These are phyloP conservation scores for Taiozyma sp. DNA, from an alignment of 1,139 yeast genomes.

Conservation along the genomic window DNA sequence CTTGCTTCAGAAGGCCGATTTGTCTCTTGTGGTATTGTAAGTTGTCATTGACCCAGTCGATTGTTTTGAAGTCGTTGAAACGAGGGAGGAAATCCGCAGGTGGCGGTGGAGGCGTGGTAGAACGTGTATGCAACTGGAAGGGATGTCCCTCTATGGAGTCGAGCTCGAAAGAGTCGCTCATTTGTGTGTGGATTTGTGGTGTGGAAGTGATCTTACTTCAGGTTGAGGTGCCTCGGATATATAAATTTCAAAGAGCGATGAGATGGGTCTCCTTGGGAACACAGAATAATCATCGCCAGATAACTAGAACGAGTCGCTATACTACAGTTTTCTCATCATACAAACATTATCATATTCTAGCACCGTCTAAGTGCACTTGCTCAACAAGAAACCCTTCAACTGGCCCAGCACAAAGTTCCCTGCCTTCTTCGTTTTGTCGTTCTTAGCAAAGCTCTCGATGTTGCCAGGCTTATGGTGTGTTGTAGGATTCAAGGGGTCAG, in stretches of 20 bases:
- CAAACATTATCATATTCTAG: not conserved
- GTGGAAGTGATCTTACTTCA: too few species aligned
- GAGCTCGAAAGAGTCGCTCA: not conserved
- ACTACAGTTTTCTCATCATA: not conserved
- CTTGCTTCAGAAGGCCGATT: constrained; percentile 2
- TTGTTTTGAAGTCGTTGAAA: constrained; percentile 60
- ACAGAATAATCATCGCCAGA: too few species aligned
- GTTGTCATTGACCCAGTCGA: constrained; percentile 83
- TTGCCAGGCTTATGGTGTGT: constrained; percentile 9
- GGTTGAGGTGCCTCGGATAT: not conserved
- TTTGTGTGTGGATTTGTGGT: not conserved
- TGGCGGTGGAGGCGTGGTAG: constrained; percentile 3
- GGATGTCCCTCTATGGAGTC: not conserved
- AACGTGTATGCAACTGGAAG: not conserved
- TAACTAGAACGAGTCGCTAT: not conserved
- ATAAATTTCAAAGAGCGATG: not conserved
- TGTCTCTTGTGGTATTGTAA: constrained; percentile 18
- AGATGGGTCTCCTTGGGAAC: not conserved
- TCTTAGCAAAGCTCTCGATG: constrained; percentile 16
- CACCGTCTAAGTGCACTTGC: constrained; percentile 7
- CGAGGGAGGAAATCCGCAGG: constrained; percentile 24
- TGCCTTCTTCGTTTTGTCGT: constrained; percentile 23
- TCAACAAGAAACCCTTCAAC: constrained; percentile 12
- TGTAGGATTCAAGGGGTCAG: constrained; percentile 16
- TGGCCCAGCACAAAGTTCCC: constrained; percentile 17